Base-by-base conservation (phyloP, 2,329 filamentous ascomycete species). In the Colletotrichum lentis region DNA sequence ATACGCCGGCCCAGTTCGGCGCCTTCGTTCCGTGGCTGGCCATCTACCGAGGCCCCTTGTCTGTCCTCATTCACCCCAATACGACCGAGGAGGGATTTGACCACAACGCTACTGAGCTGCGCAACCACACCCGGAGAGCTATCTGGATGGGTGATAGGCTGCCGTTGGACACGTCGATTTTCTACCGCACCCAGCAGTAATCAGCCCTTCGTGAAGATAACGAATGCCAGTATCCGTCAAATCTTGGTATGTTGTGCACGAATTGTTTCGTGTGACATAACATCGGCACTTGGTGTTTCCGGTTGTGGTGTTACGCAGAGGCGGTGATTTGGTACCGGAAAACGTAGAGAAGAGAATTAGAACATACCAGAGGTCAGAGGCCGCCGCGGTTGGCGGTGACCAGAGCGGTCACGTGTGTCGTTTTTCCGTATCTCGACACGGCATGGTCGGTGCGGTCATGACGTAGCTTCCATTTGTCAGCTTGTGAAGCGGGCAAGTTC, bases 1-100 rank as follows among this genome's bases (percentile, higher is more conserved):
- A 95, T 77, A 93, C 90, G 0, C 94, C 94, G 0, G 89, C 88
- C 3, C 92, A 97, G 77, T 97, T 97, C 74, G 94, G 94, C 0
- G 94, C 94, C 0, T 96, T 97, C 74, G 81, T 97, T 46, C 86
- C 92, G 0, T 97, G 94, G 94, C 81, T 97, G 37, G 86, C 92
- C 37, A 87, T 97, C 65, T 90, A 94, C 79, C 85, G 94, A 5
- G 94, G 94, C 0, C 92, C 92, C 2, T 78, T 97, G 69, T 94
- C 91, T 55, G 93, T 83, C 4, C 81, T 97, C 22, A 78, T 97
- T 1, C 94, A 97, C 77, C 93, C 94, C 0, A 97, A 97, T 74
- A 94, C 91, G 0, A 83, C 85, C n/a, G 77, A 81, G 3, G 76
- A 77, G 47, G 76, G 79, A 35, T 73, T 76, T 2, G 22, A 74